Percentiles rank a stretch among this genome's conserved stretches.
phyloP scores from a whole-genome alignment of 441 rosid genomes.

The Metrosideros polymorpha region DNA sequence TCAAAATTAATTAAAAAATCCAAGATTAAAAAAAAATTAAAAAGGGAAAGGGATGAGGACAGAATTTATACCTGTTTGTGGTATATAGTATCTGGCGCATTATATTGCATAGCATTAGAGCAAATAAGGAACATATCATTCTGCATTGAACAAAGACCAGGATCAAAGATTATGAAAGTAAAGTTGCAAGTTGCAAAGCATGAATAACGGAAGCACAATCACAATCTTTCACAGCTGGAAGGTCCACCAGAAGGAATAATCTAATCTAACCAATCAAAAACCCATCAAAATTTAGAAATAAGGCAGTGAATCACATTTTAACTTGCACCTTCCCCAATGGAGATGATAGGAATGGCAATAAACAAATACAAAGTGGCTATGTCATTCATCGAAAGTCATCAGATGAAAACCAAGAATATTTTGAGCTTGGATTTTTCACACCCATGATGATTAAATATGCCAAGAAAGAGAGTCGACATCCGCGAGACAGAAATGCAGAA shows the following conservation, averaged over 20 bases:
- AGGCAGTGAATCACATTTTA: neutral
- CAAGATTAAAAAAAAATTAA: neutral
- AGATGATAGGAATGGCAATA: neutral
- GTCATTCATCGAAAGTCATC: neutral
- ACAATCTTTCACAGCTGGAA: neutral
- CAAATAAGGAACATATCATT: conserved; percentile 70
- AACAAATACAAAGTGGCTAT: neutral
- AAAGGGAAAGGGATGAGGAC: neutral
- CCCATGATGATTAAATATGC: neutral
- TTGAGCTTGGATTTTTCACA: neutral
- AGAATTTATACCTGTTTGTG: conserved; percentile 50
- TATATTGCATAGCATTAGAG: conserved; percentile 90
- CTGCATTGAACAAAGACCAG: conserved; percentile 37
- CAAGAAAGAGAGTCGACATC: neutral
- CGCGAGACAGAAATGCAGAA: neutral
- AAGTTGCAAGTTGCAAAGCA: neutral
- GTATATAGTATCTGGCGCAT: conserved; percentile 71
- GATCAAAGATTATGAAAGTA: neutral
- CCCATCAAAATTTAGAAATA: neutral
- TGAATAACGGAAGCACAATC: neutral
- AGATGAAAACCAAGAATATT: neutral
- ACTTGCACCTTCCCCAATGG: neutral
- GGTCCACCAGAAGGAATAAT: neutral
- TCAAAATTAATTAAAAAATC: neutral
- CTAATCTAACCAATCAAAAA: neutral